Evolutionary conservation across 768 basidiomycete genomes (phyloP).

Genomic region (Kwoniella heveanensis): DNA sequence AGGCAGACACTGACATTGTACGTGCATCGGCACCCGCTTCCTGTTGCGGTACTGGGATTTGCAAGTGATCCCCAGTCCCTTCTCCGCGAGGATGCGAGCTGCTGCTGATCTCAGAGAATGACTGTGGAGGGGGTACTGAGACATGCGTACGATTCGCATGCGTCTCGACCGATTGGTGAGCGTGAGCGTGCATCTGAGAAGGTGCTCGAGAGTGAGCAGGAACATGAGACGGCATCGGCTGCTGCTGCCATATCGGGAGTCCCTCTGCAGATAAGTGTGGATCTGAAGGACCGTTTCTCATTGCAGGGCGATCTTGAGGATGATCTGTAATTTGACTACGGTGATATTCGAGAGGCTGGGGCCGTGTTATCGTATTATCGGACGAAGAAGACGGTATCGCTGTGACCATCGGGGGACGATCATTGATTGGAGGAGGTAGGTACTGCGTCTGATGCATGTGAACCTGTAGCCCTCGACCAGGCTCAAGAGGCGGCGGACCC

Average conservation of each 20-base stretch:
- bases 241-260: too few species aligned
- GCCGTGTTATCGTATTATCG: neutral
- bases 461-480: neutral
- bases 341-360: neutral
- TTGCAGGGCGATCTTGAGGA: neutral
- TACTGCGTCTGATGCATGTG: neutral
- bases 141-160: neutral
- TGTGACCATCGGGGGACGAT: neutral
- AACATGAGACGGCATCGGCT: too few species aligned
- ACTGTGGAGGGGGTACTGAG: neutral
- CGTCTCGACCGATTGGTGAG: too few species aligned
- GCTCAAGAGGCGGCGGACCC: neutral
- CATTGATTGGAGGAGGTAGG: too few species aligned
- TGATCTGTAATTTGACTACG: neutral
- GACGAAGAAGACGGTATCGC: neutral
- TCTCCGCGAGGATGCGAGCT: neutral
- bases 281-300: neutral
- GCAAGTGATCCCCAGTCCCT: too few species aligned
- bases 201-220: too few species aligned
- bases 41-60: too few species aligned
- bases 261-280: neutral
- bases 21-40: too few species aligned
- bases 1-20: too few species aligned
- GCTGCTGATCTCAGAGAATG: neutral
- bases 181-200: too few species aligned